A percentile compares a stretch with the other conserved stretches of the same genome.
phyloP scores from a whole-genome alignment of 2,329 filamentous ascomycete genomes.

The Claviceps pazoutovae region DNA sequence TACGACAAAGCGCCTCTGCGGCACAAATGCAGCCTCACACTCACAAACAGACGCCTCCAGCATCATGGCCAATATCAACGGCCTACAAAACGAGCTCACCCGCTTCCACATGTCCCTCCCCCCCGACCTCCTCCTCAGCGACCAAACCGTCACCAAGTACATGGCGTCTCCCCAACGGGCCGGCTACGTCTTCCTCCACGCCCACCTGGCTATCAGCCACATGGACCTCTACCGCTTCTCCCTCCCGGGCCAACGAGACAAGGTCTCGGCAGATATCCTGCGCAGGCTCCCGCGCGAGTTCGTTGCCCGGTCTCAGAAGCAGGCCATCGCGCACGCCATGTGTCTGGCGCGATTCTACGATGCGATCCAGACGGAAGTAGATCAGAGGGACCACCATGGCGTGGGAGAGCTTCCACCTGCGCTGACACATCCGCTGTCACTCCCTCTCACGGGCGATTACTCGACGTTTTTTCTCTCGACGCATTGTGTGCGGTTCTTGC shows the following conservation, averaged over 20 bases:
- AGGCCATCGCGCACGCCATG: constrained; percentile 25
- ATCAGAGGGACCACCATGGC: constrained; percentile 10
- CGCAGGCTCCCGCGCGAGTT: constrained; percentile 23
- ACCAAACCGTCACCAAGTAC: constrained; percentile 20
- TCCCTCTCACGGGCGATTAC: constrained; percentile 15
- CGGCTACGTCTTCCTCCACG: constrained; percentile 25
- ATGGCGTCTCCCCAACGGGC: constrained; percentile 17
- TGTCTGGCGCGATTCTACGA: constrained; percentile 23
- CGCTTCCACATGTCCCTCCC: constrained; percentile 22
- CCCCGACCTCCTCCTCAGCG: constrained; percentile 18
- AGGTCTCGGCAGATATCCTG: constrained; percentile 18
- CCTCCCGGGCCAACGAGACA: constrained; percentile 21
- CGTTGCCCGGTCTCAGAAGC: constrained; percentile 22
- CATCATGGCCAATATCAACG: constrained; percentile 23
- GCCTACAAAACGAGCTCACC: constrained; percentile 24
- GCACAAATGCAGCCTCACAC: constrained; percentile 8
- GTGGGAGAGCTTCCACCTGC: constrained; percentile 10
- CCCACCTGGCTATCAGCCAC: constrained; percentile 21
- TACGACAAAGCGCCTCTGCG: constrained; percentile 14
- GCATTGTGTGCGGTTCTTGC: constrained; percentile 18
- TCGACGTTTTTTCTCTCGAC: constrained; percentile 19
- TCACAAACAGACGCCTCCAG: constrained; percentile 20
- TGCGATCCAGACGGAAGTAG: constrained; percentile 18
- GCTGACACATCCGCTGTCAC: too few species aligned
- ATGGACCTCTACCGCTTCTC: constrained; percentile 27